Conservation (phyloP, 2,329 filamentous ascomycete species). For the Alternaria infectoria region DNA sequence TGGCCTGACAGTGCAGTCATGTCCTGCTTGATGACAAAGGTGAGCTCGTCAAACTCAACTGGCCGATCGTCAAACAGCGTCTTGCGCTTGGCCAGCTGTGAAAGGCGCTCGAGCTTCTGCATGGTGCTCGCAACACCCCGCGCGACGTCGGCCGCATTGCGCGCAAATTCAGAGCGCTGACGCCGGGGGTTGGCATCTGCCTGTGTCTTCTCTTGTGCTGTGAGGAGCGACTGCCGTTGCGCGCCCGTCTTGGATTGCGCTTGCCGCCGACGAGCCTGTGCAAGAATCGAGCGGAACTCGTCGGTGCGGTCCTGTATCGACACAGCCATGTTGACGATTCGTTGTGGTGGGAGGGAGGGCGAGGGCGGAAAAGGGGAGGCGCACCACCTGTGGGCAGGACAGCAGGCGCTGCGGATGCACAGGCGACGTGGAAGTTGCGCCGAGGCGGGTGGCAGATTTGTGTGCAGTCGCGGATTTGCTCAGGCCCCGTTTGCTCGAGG, state of each 20-base stretch:
- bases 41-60: slow-evolving; percentile 95
- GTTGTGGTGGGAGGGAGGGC: slow-evolving; percentile 12
- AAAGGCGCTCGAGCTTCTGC: slow-evolving; percentile 92
- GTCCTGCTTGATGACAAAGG: slow-evolving; percentile 97
- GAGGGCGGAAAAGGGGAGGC: slow-evolving; percentile 8
- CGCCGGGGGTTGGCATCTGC: slow-evolving; percentile 59
- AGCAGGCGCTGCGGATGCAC: slow-evolving; percentile 15
- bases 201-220: slow-evolving; percentile 67
- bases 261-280: slow-evolving; percentile 81
- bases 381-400: slow-evolving; percentile 6
- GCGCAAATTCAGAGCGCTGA: slow-evolving; percentile 86
- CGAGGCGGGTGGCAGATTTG: background rate
- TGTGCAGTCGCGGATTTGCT: background rate
- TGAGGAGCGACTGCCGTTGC: slow-evolving; percentile 81
- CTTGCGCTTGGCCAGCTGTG: slow-evolving; percentile 92
- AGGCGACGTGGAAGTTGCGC: background rate
- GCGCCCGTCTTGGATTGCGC: slow-evolving; percentile 76
- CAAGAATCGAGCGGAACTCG: slow-evolving; percentile 92
- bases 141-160: slow-evolving; percentile 89
- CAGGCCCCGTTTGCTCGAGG: background rate
- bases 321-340: slow-evolving; percentile 55
- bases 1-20: slow-evolving; percentile 84
- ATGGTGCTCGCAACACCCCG: slow-evolving; percentile 90
- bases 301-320: slow-evolving; percentile 96
- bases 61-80: slow-evolving; percentile 97